phyloP scores from a whole-genome alignment of 257 asterid genomes.

The Petunia axillaris region DNA sequence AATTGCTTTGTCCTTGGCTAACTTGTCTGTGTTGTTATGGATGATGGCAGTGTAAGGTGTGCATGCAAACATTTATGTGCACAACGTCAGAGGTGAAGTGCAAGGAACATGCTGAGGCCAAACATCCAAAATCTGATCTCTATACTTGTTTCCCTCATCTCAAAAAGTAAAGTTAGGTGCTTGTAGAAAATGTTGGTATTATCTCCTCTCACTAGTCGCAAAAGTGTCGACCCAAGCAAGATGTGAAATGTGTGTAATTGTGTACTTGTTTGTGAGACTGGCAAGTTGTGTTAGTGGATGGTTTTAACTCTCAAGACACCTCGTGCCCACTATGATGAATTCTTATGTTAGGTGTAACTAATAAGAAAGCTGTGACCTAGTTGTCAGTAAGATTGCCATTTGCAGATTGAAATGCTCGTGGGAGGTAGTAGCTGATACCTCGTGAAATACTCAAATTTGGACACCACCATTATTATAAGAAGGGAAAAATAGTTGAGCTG shows the following conservation, averaged over 20 bases:
- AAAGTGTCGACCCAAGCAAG: constrained; percentile 5
- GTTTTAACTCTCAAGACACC: neutral
- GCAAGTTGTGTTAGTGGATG: constrained; percentile 8
- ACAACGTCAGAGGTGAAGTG: constrained; percentile 93
- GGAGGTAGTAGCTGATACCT: too few relatives aligned
- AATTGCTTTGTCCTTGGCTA: constrained; percentile 4
- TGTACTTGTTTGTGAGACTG: constrained; percentile 24
- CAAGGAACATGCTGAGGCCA: constrained; percentile 92
- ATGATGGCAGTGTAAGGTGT: constrained; percentile 72
- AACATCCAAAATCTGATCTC: constrained; percentile 80
- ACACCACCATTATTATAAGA: too few relatives aligned
- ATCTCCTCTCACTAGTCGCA: neutral
- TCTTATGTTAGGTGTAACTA: neutral
- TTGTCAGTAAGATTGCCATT: too few relatives aligned
- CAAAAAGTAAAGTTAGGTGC: constrained; percentile 43
- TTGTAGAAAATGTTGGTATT: constrained; percentile 18
- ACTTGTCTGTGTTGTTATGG: neutral
- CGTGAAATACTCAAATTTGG: too few relatives aligned
- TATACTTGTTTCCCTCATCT: constrained; percentile 76
- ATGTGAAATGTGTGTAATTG: constrained; percentile 1
- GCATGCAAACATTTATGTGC: constrained; percentile 94
- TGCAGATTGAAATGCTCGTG: too few relatives aligned
- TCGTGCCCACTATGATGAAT: neutral
- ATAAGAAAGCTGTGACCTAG: neutral
- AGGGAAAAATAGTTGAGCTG: too few relatives aligned